Base-by-base conservation (phyloP, 1,284 basidiomycete species). In the Papiliotrema flavescens region DNA sequence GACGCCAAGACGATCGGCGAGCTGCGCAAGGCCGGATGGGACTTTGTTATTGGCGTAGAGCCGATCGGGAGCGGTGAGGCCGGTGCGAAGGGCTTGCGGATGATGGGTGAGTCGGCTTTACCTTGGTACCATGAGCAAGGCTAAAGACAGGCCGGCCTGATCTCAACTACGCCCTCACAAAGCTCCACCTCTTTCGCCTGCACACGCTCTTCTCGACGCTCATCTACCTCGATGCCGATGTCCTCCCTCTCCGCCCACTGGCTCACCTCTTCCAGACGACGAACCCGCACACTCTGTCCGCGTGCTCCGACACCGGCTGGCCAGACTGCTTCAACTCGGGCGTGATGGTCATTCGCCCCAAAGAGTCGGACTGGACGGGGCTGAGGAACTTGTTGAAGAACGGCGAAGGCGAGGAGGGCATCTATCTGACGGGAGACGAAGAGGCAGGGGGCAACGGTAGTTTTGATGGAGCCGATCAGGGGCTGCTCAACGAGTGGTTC, bases 251-350 rank as follows among this genome's bases (percentile, higher is more conserved):
- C 48, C 84, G 85, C 17, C 88, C 91, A 20, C 78, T 97, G 48
- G 87, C 89, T 22, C 90, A 93, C 73, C 84, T 97, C n/a, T 94
- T 97, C 74, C 80, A 80, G 24, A 81, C 85, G 0, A 70, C 69
- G 19, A 42, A 47, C 14, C 66, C 64, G n/a, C 71, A 74, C 56
- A 59, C 59, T 23, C 76, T 82, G 62, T 88, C 93, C 41, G 95
- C 95, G 11, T 88, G 86, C 17, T 91, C 95, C 5, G 95, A 98
- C 75, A 89, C 91, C 28, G 95, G 95, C 62, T 98, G 95, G 95
- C 95, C 95, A 39, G 95, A 98, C 75, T 93, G 95, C 57, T 98
- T 98, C 80, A 98, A 98, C 75, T 95, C 93, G 23, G 95, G 95
- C 40, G 85, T 98, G 45, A 84, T 98, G 78, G 90, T 97, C 53